Evolutionary conservation across 176 grass and related monocot genomes (phyloP), one percentile per base, ranked within the genome.

Genomic region (Bonia amplexicaulis): DNA sequence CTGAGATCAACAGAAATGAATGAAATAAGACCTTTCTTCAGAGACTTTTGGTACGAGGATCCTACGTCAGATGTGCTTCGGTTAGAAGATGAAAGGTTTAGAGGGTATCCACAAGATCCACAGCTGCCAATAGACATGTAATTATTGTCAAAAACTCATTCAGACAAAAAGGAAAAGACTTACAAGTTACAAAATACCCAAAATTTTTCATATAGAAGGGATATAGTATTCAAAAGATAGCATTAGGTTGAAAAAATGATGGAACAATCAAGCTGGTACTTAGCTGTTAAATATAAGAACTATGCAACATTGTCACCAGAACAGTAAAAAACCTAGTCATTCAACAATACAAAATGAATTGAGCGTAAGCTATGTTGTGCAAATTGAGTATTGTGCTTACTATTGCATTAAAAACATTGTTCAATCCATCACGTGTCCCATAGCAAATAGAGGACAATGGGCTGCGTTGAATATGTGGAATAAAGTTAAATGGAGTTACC

Each of bases 61-160:
- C 84, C 81, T 44, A 92, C 80, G 62, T 77, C 84, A 85, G 92
- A 91, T 70, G 83, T 87, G 84, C 77, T 85, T 85, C 82, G 74
- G 80, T 92, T 87, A 82, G 87, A 88, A 88, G 87, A 94, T 65
- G 55, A 85, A 54, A 94, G 90, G 61, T 91, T 94, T 76, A 92
- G 58, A 73, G 85, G 85, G 73, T 90, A 92, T 77, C 85, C 89
- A 85, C 90, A 94, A 46, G 85, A 87, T 73, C 87, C 78, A 61
- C 90, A 94, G 66, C 90, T 92, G 85, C 49, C 86, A 74, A 78
- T 77, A 85, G 19, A 86, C 33, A 84, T 64, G 81, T 48, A 86
- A 57, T 20, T 63, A 29, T 54, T 53, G 53, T 76, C 76, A 81
- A 57, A 61, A 66, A 74, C 29, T 52, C 31, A 61, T 48, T 25